Evolutionary conservation across 2,329 filamentous ascomycete genomes (phyloP), one percentile per base, ranked within the genome.

Genomic region (Colletotrichum truncatum): DNA sequence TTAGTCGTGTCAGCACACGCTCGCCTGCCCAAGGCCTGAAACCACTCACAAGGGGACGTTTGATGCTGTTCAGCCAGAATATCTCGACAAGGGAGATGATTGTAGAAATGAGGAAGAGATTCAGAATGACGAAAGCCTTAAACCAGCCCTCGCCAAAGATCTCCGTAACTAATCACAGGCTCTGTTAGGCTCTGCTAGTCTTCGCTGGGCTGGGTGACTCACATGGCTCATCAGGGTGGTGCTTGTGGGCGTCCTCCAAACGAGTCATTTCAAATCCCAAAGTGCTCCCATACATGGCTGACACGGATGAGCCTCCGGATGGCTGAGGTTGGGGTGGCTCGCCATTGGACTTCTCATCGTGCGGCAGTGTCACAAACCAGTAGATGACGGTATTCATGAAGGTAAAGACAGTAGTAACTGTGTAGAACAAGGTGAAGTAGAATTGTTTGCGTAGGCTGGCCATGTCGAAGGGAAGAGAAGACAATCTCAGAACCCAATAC

Each of bases 351-450:
- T 66, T 63, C 8, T 70, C 70, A 8, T 71, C 61, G n/a, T 78
- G 73, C 14, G 70, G 74, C 4, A 76, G 72, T 2, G 77, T 80
- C 21, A 81, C 72, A 67, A 79, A 75, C 81, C 83, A 87, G 76
- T 85, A 87, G 26, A 84, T 76, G 60, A 81, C 73, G 11, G 82
- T 82, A 69, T 85, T 86, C 74, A 84, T 78, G 62, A 86, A 82
- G 18, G 78, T 71, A 57, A 83, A 84, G 21, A 85, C 81, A 16
- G 80, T 79, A 1, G 79, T 75, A 10, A 77, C 68, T 1, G 81
- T 81, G 73, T 85, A 85, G 72, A 84, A 85, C 71, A 86, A 64
- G 60, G 81, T 84, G 69, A 86, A 86, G 69, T 77, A 76, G 69
- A 82, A 81, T 25, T 81, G 80, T 38, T 80, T 79, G 36, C 77